Evolutionary conservation across 352 stramenopile species (phyloP).

Genomic region (Phytopythium chamaehyphon): DNA sequence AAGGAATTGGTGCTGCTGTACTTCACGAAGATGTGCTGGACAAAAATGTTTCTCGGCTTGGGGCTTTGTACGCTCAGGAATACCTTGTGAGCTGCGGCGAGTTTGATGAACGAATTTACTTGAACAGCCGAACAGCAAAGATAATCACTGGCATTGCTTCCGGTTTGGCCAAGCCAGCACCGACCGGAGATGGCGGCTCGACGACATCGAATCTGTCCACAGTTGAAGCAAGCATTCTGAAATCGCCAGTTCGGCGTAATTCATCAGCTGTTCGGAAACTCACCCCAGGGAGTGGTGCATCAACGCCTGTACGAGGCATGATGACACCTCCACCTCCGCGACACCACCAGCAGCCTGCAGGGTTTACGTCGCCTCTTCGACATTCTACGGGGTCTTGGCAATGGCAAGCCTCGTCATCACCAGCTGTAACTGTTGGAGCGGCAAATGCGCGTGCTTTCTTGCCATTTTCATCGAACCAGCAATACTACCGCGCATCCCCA

Average conservation of each 20-base stretch:
- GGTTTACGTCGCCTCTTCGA: slow-evolving; percentile 21
- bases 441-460: slow-evolving; percentile 18
- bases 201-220: slow-evolving; percentile 3
- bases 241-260: slow-evolving; percentile 33
- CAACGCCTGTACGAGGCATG: slow-evolving; percentile 10
- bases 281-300: too few species aligned
- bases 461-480: slow-evolving; percentile 9
- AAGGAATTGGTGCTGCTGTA: slow-evolving; percentile 20
- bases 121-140: slow-evolving; percentile 24
- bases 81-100: slow-evolving; percentile 47
- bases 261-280: too few species aligned
- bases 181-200: neutral
- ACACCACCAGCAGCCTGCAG: slow-evolving; percentile 20
- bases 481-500: slow-evolving; percentile 18
- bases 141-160: slow-evolving; percentile 24
- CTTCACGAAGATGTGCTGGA: slow-evolving; percentile 33
- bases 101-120: slow-evolving; percentile 56
- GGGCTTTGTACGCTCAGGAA: slow-evolving; percentile 33
- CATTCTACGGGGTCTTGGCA: slow-evolving; percentile 42
- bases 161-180: neutral
- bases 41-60: slow-evolving; percentile 33
- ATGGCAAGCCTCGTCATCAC: slow-evolving; percentile 58
- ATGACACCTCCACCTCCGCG: slow-evolving; percentile 38
- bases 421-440: slow-evolving; percentile 9
- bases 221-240: slow-evolving; percentile 15